Evolutionary conservation across 2,329 filamentous ascomycete species (phyloP).

Genomic region (Talaromyces sp.): DNA sequence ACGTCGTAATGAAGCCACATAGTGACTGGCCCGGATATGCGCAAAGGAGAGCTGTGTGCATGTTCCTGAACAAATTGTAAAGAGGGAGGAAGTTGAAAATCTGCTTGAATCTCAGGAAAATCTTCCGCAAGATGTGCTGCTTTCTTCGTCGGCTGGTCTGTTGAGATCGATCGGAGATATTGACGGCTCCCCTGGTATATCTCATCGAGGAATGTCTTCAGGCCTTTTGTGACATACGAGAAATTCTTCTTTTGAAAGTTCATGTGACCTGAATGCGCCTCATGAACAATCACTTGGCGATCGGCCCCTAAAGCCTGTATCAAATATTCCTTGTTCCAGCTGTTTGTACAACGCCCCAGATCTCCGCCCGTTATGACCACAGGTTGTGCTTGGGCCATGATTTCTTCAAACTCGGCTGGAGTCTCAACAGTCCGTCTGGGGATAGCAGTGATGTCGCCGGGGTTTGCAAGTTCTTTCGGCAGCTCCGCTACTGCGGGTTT

Average conservation of each 20-base stretch:
- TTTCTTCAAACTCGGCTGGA: slow-evolving; percentile 52
- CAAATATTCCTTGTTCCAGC: slow-evolving; percentile 68
- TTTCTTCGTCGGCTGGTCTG: slow-evolving; percentile 59
- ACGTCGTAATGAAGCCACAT: slow-evolving; percentile 92
- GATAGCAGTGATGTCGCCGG: slow-evolving; percentile 31
- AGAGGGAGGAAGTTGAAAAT: slow-evolving; percentile 64
- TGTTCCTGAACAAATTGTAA: slow-evolving; percentile 57
- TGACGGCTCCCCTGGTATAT: slow-evolving; percentile 57
- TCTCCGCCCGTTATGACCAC: slow-evolving; percentile 61
- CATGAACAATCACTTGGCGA: slow-evolving; percentile 68
- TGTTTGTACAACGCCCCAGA: slow-evolving; percentile 61
- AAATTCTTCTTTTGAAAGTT: slow-evolving; percentile 84
- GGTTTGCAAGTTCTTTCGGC: slow-evolving; percentile 14
- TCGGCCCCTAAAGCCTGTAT: slow-evolving; percentile 55
- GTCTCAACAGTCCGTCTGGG: slow-evolving; percentile 50
- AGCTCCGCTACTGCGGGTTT: slow-evolving; percentile 2
- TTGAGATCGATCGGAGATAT: slow-evolving; percentile 75
- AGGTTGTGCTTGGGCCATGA: slow-evolving; percentile 57
- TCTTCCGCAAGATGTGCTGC: slow-evolving; percentile 67
- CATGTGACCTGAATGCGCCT: slow-evolving; percentile 62
- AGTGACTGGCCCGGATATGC: slow-evolving; percentile 72
- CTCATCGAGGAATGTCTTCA: slow-evolving; percentile 61
- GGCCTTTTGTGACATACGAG: slow-evolving; percentile 62
- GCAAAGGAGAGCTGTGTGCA: slow-evolving; percentile 70
- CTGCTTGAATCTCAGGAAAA: slow-evolving; percentile 62